A percentile compares a stretch with the other conserved stretches of the same genome.
Conservation (phyloP, 2,329 filamentous ascomycete genomes). For the Colletotrichum kahawae region DNA sequence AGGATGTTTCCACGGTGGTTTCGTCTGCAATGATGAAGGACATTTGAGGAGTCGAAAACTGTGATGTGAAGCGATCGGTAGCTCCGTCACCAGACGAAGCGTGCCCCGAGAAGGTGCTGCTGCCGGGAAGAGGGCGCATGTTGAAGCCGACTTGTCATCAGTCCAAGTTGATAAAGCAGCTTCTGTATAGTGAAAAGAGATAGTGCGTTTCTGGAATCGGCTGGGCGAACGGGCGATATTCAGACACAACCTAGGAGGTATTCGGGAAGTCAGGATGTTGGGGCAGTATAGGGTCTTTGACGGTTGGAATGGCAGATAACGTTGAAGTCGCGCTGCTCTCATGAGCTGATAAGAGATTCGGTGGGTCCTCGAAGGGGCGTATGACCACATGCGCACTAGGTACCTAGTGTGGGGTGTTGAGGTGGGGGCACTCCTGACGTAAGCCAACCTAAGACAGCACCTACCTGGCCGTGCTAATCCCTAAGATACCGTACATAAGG, state of each 20-base stretch:
- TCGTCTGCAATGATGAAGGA: constrained; percentile 59
- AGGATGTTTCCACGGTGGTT: constrained; percentile 47
- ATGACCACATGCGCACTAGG: not conserved
- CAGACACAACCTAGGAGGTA: not conserved
- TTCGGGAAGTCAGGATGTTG: not conserved
- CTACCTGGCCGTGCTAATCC: not conserved
- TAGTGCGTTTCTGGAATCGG: not conserved
- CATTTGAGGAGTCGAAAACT: constrained; percentile 47
- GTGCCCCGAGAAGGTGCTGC: constrained; percentile 40
- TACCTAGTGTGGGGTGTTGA: not conserved
- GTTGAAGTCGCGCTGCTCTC: not conserved
- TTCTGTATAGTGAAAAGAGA: not conserved
- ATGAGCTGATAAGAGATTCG: not conserved
- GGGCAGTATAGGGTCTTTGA: not conserved
- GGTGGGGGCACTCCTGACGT: not conserved
- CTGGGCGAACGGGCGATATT: not conserved
- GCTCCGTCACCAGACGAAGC: not conserved
- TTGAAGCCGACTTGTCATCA: constrained; percentile 5
- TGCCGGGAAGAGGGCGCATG: constrained; percentile 53
- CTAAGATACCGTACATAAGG: too few relatives aligned
- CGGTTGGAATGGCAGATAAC: not conserved
- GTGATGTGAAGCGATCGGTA: constrained; percentile 1
- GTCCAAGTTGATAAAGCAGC: not conserved
- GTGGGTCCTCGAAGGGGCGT: not conserved
- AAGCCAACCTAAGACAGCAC: not conserved